Evolutionary conservation across 2,329 filamentous ascomycete genomes (phyloP).

Genomic region (Domatiomyces catenatus): DNA sequence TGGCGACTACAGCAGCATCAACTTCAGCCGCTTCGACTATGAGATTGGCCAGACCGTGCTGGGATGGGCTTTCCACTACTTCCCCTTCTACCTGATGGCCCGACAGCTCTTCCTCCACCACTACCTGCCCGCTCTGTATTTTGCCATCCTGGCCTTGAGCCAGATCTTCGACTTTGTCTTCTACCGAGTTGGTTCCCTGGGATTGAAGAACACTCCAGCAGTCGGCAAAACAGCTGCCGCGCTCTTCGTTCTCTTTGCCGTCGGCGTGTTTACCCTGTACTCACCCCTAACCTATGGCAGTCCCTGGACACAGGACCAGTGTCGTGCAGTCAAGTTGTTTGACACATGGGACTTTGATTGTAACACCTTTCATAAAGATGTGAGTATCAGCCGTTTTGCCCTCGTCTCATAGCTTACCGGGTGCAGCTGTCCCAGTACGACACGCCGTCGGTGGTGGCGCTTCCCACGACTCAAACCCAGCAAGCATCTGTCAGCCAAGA

Average conservation of each 20-base stretch:
- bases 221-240: constrained; percentile 62
- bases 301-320: constrained; percentile 78
- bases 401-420: not conserved
- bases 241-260: constrained; percentile 56
- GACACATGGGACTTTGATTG: constrained; percentile 94
- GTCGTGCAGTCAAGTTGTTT: constrained; percentile 74
- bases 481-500: constrained; percentile 8
- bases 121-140: constrained; percentile 94
- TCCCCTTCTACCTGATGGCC: constrained; percentile 96
- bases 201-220: constrained; percentile 52
- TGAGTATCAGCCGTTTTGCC: constrained; percentile 41
- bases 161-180: constrained; percentile 79
- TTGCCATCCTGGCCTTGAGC: constrained; percentile 75
- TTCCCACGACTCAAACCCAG: constrained; percentile 9
- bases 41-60: constrained; percentile 82
- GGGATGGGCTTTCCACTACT: constrained; percentile 96
- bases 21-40: constrained; percentile 95
- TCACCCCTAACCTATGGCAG: constrained; percentile 86
- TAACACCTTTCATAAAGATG: constrained; percentile 74
- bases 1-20: constrained; percentile 64
- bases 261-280: constrained; percentile 68
- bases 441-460: constrained; percentile 7
- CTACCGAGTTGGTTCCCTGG: constrained; percentile 53
- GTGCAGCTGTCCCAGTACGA: constrained; percentile 25
- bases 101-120: constrained; percentile 97